Evolutionary conservation across 257 asterid genomes (phyloP).

Genomic region (Nicotiana noctiflora): DNA sequence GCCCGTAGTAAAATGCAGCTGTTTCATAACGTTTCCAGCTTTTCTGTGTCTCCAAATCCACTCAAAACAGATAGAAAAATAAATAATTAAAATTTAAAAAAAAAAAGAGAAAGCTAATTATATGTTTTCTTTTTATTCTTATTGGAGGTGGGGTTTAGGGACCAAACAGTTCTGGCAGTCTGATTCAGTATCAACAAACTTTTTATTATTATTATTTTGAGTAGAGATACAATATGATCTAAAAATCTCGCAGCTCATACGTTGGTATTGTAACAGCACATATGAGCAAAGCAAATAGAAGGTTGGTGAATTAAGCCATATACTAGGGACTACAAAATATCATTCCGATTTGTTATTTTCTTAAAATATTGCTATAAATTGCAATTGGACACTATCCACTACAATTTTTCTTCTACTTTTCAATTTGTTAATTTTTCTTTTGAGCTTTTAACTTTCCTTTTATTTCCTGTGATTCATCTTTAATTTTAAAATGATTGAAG

Average conservation of each 20-base stretch:
- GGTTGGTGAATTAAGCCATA: background rate
- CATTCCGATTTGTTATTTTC: no score
- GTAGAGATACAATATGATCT: background rate
- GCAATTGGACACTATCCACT: no score
- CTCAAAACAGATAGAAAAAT: background rate
- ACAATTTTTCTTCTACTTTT: background rate
- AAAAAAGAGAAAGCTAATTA: background rate
- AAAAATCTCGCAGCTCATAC: background rate
- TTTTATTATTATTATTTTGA: background rate
- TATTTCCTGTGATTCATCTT: background rate
- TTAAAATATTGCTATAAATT: no score
- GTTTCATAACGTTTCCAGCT: background rate
- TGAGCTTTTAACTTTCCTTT: background rate
- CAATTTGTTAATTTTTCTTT: background rate
- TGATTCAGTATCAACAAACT: background rate
- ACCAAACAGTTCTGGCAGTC: background rate
- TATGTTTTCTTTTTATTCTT: no score
- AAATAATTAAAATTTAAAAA: no score
- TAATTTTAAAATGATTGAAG: background rate
- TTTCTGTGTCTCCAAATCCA: background rate
- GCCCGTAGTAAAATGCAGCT: background rate
- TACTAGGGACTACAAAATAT: no score
- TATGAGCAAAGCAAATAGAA: background rate
- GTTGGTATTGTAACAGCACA: background rate
- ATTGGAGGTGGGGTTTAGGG: background rate